Base-by-base conservation (phyloP, 78 protist genomes). In the Dictyostelium brefeldianum region DNA sequence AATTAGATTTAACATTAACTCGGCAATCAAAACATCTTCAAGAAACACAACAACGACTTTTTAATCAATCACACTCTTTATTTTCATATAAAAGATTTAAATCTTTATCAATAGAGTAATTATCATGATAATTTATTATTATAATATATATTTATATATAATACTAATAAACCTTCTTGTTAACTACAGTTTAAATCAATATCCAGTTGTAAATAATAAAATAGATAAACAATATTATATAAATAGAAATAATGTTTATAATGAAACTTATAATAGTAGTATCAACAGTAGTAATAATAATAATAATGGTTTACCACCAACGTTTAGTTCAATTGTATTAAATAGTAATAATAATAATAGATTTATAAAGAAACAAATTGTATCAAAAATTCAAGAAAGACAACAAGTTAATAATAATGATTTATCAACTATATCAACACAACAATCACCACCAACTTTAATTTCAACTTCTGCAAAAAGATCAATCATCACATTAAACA, bases 371-470 rank as follows among this genome's bases (percentile, higher is more conserved):
- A 57, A 22, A 57, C 27, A n/a, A 9, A 22, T 27, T 8, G 22
- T 57, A 57, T 2, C 67, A 20, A 57, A 57, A 1, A 20, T 57
- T 57, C 67, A 57, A 57, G 67, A 57, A n/a, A 57, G 67, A 57
- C 67, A 57, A 57, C 67, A 57, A 57, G 67, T 57, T 20, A 57
- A 57, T 57, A 57, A 57, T 57, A 57, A 57, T 57, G 67, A 57
- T 57, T 57, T 57, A 57, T 57, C 67, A 22, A 57, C 67, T 3
- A 57, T 57, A 57, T 57, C 67, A 57, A 57, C 67, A 2, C 67
- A 57, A 57, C 67, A 57, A 57, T 57, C 67, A 57, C 67, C 67
- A 57, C 67, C 67, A 57, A 57, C 67, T n/a, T n/a, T 57, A 57
- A 57, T 57, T 22, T 27, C 20, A 57, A 57, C 67, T 2, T 57